Evolutionary conservation across 345 rosid genomes (phyloP), one percentile per base, ranked within the genome.

Genomic region (Dimocarpus longan): DNA sequence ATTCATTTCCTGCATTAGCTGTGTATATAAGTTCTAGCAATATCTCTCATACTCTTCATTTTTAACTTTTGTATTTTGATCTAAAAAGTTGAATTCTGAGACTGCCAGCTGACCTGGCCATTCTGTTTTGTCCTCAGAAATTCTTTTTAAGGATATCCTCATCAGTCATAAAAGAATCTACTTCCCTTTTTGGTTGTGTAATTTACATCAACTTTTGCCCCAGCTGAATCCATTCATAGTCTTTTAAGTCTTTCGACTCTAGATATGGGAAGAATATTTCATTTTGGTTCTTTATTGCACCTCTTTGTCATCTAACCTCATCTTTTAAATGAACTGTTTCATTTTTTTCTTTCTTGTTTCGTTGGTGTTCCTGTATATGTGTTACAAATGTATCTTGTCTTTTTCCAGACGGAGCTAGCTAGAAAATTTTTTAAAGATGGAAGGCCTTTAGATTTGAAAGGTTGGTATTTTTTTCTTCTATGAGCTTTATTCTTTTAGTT

Each of bases 371-470:
- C 24, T 71, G 42, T 32, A 71, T 71, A 32, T 72, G 18, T 48
- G 11, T 5, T 39, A 28, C 46, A 39, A 71, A 13, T 66, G 13
- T 62, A 56, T 66, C 10, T 71, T 70, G 66, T 37, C 68, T 75
- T 81, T 71, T 80, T 85, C 75, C 88, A 95, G 97, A 81, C 70
- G 82, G 97, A 93, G 86, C 90, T 93, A n/a, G 83, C 85, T n/a
- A 75, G 76, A 80, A 92, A 88, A 52, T 95, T 95, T 86, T 95
- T 92, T 80, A 90, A 92, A 69, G 99, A 95, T 46, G 90, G 93
- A 87, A 91, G 95, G 79, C 75, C 85, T 76, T 88, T 95, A 74
- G 97, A 93, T 86, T 74, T 93, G 88, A 95, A 93, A 90, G 98
- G 98, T 95, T 54, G 79, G 82, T 42, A 7, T 16, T 46, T 59